Conservation (phyloP, 2,329 filamentous ascomycete species). For the Cladosporium velox region DNA sequence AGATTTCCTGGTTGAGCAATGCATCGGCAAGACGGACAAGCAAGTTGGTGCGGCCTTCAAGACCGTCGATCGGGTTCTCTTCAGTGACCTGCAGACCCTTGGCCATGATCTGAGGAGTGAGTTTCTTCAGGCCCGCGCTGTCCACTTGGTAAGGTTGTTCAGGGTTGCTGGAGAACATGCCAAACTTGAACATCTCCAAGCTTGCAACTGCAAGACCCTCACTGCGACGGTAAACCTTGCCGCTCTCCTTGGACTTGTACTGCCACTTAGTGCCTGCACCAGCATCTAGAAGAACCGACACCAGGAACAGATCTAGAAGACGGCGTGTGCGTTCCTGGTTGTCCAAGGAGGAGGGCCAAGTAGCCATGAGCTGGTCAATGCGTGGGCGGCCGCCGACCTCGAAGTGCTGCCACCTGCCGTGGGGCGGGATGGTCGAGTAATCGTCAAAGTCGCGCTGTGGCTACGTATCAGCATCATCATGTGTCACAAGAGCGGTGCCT, state of each 20-base stretch:
- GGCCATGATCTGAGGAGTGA: conserved; percentile 74
- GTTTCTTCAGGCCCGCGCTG: conserved; percentile 70
- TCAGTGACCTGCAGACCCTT: conserved; percentile 82
- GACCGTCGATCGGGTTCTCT: conserved; percentile 76
- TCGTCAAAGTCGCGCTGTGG: conserved; percentile 68
- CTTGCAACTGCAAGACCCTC: conserved; percentile 81
- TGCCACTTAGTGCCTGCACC: conserved; percentile 89
- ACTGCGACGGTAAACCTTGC: conserved; percentile 77
- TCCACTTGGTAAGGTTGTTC: conserved; percentile 88
- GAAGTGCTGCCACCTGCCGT: conserved; percentile 83
- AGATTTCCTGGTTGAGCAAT: conserved; percentile 77
- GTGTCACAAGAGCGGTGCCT: background rate
- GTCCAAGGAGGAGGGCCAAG: conserved; percentile 70
- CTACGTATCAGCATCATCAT: conserved; percentile 6
- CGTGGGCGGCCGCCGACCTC: conserved; percentile 76
- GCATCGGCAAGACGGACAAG: conserved; percentile 75
- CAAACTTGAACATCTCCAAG: conserved; percentile 91
- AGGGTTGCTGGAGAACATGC: conserved; percentile 80
- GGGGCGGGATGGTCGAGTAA: conserved; percentile 75
- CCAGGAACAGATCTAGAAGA: conserved; percentile 73
- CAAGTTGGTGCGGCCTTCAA: conserved; percentile 81
- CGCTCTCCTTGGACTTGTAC: conserved; percentile 89
- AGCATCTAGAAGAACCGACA: conserved; percentile 81
- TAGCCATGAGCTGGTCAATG: conserved; percentile 68
- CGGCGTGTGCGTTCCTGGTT: conserved; percentile 72